phyloP scores from a whole-genome alignment of 1,284 basidiomycete species.

The Mycosarcoma maydis region DNA sequence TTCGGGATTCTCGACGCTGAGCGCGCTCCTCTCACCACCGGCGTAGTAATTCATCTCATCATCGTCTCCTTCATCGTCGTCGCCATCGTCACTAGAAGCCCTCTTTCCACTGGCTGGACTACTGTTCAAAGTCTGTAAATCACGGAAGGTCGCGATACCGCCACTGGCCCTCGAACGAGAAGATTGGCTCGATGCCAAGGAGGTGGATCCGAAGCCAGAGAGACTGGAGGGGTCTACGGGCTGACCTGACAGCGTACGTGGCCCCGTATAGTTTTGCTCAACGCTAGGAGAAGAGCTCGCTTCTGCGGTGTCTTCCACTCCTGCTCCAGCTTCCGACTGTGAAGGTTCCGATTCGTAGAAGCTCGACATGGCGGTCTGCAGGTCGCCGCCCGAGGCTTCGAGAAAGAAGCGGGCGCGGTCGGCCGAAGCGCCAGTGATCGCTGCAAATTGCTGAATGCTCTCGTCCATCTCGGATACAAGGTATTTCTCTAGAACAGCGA shows the following conservation, averaged over 20 bases:
- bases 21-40: conserved; percentile 74
- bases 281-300: conserved; percentile 17
- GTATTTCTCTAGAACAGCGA: too few species aligned
- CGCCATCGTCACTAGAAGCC: conserved; percentile 44
- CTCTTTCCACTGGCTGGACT: conserved; percentile 24
- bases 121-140: conserved; percentile 48
- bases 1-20: conserved; percentile 86
- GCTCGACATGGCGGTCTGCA: conserved; percentile 66
- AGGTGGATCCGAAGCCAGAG: conserved; percentile 27
- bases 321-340: conserved; percentile 8
- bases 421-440: conserved; percentile 64
- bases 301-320: conserved; percentile 1
- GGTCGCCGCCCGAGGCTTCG: conserved; percentile 65
- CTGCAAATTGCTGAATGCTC: conserved; percentile 54
- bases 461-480: conserved; percentile 61
- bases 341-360: conserved; percentile 66
- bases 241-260: conserved; percentile 66
- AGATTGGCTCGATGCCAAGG: conserved; percentile 7
- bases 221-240: conserved; percentile 52
- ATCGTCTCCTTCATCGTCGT: conserved; percentile 53
- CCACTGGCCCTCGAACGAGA: conserved; percentile 20
- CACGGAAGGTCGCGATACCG: conserved; percentile 67
- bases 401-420: conserved; percentile 68
- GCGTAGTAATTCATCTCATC: conserved; percentile 65
- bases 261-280: conserved; percentile 45